Evolutionary conservation across 768 basidiomycete genomes (phyloP), one percentile per base, ranked within the genome.

Genomic region (Leucocoprinus leucothites): DNA sequence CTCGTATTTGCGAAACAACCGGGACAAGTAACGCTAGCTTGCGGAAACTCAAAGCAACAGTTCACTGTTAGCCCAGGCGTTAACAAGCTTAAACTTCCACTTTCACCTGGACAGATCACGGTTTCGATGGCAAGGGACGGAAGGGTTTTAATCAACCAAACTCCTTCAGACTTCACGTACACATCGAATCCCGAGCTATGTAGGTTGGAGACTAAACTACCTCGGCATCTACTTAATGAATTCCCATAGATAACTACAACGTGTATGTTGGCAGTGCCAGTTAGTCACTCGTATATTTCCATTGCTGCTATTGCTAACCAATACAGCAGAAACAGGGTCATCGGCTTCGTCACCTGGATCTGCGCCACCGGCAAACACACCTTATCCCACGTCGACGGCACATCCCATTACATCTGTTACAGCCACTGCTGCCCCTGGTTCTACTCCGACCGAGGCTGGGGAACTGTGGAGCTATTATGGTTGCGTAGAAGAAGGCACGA

Each of bases 51-150:
- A 6, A 67, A 70, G 36, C 63, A 69, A 49, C 73, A 71, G 6
- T 74, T 73, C 68, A 65, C 76, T 73, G 71, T 77, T 54, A 36
- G 67, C 56, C 61, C 72, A 8, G 87, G 88, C 56, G 76, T 86
- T 35, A 79, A 76, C 62, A 85, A 85, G 67, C 79, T 91, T 46
- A 79, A 80, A 60, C 68, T 85, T 26, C 73, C 79, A 14, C 72
- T 86, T 43, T 65, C 79, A 0, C 66, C 79, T n/a, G 86, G 81
- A 1, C 73, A 74, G 61, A 81, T 85, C 67, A 75, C 74, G 25
- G 85, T 84, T 22, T 72, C 71, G 19, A 77, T 89, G 75, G 62
- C 68, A 22, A 76, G 82, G 60, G 69, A 68, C 56, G 81, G 82
- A 4, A 64, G 69, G 49, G 81, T 74, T 2, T 73, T 85, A 18